Evolutionary conservation across 257 asterid species (phyloP).

Genomic region (Petunia secreta): DNA sequence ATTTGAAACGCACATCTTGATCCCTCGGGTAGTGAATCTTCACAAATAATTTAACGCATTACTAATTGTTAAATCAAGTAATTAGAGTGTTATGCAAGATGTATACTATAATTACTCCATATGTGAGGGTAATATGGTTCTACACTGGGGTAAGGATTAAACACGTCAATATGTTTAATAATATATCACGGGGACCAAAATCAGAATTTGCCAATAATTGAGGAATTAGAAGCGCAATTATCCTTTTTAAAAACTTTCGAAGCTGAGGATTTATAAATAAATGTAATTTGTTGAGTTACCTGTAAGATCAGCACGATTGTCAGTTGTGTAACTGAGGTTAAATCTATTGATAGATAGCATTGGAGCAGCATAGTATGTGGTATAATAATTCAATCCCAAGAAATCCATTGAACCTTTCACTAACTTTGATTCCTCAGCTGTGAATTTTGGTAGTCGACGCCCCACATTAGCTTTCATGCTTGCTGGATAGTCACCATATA

Average conservation of each 20-base stretch:
- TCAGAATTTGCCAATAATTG: neutral
- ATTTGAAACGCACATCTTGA: too few relatives aligned
- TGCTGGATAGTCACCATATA: conserved; percentile 34
- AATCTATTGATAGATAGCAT: conserved; percentile 16
- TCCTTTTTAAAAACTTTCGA: neutral
- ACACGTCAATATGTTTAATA: too few relatives aligned
- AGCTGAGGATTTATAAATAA: neutral
- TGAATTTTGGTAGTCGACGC: conserved; percentile 33
- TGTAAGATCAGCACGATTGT: conserved; percentile 29
- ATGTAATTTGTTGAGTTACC: conserved; percentile 25
- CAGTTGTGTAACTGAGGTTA: conserved; percentile 35
- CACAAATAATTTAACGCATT: too few relatives aligned
- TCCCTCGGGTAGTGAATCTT: too few relatives aligned
- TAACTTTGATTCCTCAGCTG: conserved; percentile 27
- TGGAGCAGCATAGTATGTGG: conserved; percentile 38
- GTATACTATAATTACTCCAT: too few relatives aligned
- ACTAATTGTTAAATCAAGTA: too few relatives aligned
- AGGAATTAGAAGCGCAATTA: too few relatives aligned
- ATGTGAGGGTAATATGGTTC: too few relatives aligned
- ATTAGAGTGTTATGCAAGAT: too few relatives aligned
- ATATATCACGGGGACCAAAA: neutral
- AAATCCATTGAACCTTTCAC: conserved; percentile 35
- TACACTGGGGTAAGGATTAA: too few relatives aligned
- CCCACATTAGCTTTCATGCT: conserved; percentile 32
- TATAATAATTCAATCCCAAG: conserved; percentile 35